These are phyloP conservation scores for Oemleria cerasiformis DNA, from an alignment of 306 rosid genomes.

Conservation along the genomic window DNA sequence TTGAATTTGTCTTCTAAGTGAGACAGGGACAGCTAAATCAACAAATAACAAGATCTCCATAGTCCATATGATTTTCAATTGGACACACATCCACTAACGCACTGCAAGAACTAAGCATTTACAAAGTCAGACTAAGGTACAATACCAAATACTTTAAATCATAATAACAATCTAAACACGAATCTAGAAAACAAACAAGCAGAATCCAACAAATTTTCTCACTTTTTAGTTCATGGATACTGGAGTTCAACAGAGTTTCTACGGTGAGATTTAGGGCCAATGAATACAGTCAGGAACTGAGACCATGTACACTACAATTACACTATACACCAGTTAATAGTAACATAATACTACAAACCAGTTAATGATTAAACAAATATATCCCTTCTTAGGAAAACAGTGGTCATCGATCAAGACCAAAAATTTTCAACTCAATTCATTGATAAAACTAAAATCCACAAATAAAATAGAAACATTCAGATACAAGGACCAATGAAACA, in stretches of 20 bases:
- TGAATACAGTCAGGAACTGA: conserved; percentile 17
- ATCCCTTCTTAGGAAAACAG: not conserved
- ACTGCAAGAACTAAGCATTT: not conserved
- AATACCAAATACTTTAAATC: conserved; percentile 9
- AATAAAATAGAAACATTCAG: not conserved
- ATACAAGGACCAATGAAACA: conserved; percentile 1
- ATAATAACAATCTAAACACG: not conserved
- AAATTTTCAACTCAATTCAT: conserved; percentile 7
- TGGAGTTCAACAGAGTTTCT: conserved; percentile 10
- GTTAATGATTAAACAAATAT: not conserved
- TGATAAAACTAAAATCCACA: conserved; percentile 20
- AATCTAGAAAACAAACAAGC: not conserved
- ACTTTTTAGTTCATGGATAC: not conserved
- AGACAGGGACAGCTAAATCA: not conserved
- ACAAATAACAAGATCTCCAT: not conserved
- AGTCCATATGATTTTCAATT: not conserved
- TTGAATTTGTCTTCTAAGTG: not conserved
- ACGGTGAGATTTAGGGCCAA: conserved; percentile 8
- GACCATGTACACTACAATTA: conserved; percentile 8
- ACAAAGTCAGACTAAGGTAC: not conserved
- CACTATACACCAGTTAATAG: not conserved
- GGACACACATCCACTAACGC: not conserved
- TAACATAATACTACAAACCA: not conserved
- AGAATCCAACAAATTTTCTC: not conserved
- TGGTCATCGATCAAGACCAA: not conserved